Percentiles rank a stretch among this genome's conserved stretches.
Conservation (phyloP, 352 stramenopile species). For the Phytophthora megakarya region DNA sequence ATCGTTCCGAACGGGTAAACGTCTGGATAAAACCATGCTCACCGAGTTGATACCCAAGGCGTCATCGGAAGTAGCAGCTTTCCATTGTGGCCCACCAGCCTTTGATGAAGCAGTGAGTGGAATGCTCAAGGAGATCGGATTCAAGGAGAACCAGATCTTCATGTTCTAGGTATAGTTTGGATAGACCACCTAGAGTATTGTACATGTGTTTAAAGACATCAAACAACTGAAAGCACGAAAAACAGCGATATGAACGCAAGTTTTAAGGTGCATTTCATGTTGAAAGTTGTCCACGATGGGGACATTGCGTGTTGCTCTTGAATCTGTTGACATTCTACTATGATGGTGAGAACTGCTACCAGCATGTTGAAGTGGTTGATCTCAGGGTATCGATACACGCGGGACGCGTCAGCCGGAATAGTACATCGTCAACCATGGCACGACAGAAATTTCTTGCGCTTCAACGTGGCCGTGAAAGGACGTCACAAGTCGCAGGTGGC, state of each 20-base stretch:
- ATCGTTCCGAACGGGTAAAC: slow-evolving; percentile 51
- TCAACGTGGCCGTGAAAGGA: slow-evolving; percentile 26
- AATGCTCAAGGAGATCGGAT: slow-evolving; percentile 55
- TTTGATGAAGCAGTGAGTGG: slow-evolving; percentile 69
- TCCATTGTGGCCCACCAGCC: slow-evolving; percentile 73
- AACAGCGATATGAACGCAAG: not conserved
- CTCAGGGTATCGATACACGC: slow-evolving; percentile 6
- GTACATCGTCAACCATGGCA: not conserved
- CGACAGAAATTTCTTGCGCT: slow-evolving; percentile 26
- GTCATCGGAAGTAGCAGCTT: slow-evolving; percentile 52
- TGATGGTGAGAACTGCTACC: slow-evolving; percentile 4
- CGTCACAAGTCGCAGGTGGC: slow-evolving; percentile 20
- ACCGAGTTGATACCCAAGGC: slow-evolving; percentile 49
- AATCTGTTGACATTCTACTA: not conserved
- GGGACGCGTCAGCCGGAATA: slow-evolving; percentile 13
- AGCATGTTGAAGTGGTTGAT: slow-evolving; percentile 17
- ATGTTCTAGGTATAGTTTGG: slow-evolving; percentile 26
- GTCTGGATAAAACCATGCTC: slow-evolving; percentile 54
- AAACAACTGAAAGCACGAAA: too few relatives aligned
- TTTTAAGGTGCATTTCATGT: not conserved
- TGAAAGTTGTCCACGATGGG: slow-evolving; percentile 5
- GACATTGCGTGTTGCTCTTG: slow-evolving; percentile 11
- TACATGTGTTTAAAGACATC: too few relatives aligned
- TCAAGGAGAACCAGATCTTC: slow-evolving; percentile 60
- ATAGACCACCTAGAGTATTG: not conserved